A percentile compares a stretch with the other conserved stretches of the same genome.
Evolutionary conservation across 331 rosid species (phyloP).

Genomic region (Pyrus hybrid): DNA sequence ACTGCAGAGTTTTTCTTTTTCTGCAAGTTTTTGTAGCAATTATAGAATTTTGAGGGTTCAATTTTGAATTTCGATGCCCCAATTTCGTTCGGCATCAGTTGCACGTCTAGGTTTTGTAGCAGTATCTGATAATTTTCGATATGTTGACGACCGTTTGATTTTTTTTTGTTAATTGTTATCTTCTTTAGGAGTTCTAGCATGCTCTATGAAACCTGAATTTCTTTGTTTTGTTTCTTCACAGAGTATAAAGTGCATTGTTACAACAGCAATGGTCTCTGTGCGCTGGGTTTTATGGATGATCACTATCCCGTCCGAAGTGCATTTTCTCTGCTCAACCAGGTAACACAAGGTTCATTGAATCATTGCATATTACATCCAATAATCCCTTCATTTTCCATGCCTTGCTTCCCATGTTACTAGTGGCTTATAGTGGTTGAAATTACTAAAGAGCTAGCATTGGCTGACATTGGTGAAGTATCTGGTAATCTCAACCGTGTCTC

Average conservation of each 20-base stretch:
- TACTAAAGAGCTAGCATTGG: not conserved
- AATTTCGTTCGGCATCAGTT: not conserved
- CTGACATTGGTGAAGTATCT: not conserved
- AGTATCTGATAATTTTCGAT: too few species aligned
- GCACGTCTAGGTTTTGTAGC: too few species aligned
- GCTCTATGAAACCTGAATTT: not conserved
- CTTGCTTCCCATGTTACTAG: not conserved
- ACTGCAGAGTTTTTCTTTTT: not conserved
- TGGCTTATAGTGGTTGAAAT: too few species aligned
- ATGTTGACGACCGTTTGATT: too few species aligned
- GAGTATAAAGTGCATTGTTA: slow-evolving; percentile 92
- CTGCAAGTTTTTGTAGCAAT: not conserved
- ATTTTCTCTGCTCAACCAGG: slow-evolving; percentile 87
- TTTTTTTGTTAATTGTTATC: too few species aligned
- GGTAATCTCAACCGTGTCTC: not conserved
- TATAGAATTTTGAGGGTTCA: not conserved
- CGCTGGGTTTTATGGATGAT: slow-evolving; percentile 94
- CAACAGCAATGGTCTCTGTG: slow-evolving; percentile 88
- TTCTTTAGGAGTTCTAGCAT: not conserved
- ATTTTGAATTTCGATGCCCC: not conserved
- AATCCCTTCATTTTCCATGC: not conserved
- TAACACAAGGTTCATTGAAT: not conserved
- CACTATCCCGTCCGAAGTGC: slow-evolving; percentile 93
- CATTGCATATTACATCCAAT: not conserved
- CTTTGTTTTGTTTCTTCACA: slow-evolving; percentile 8